phyloP scores from a whole-genome alignment of 2,329 filamentous ascomycete species.

The Claviceps spartinae region DNA sequence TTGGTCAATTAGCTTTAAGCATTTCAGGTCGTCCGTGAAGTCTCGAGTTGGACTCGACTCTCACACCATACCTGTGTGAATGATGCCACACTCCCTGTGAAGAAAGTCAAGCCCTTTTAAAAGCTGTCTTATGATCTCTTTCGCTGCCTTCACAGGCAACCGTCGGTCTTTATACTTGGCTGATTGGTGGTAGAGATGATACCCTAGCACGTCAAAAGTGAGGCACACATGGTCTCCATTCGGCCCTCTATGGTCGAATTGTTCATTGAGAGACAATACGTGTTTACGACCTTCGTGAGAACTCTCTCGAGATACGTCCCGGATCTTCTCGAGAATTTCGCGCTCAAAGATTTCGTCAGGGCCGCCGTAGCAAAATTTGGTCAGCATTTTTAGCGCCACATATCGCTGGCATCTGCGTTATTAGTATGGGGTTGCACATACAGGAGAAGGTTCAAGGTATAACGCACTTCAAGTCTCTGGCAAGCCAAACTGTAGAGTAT shows the following conservation, averaged over 20 bases:
- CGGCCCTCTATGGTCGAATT: conserved; percentile 16
- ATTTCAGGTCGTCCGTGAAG: too few species aligned
- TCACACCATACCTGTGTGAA: too few species aligned
- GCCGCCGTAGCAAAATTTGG: conserved; percentile 8
- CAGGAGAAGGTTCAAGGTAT: not conserved
- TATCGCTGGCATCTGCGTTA: conserved; percentile 7
- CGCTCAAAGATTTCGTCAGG: too few species aligned
- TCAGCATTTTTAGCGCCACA: conserved; percentile 17
- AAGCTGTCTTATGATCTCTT: not conserved
- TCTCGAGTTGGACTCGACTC: too few species aligned
- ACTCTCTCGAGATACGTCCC: not conserved
- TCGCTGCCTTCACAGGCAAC: not conserved
- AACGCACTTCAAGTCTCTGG: conserved; percentile 7
- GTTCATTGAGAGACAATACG: conserved; percentile 11
- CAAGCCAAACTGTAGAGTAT: conserved; percentile 16
- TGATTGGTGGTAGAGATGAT: not conserved
- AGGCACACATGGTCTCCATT: conserved; percentile 19
- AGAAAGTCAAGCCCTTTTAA: too few species aligned
- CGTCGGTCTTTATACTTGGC: not conserved
- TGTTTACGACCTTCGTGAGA: not conserved
- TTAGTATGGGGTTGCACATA: not conserved
- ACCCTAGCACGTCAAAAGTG: conserved; percentile 18
- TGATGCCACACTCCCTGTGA: too few species aligned
- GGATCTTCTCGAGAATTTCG: too few species aligned
- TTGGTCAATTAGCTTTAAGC: not conserved